Percentiles rank a stretch among this genome's conserved stretches.
Conservation (phyloP, 495 filamentous ascomycete genomes). For the Annulohypoxylon nitens region DNA sequence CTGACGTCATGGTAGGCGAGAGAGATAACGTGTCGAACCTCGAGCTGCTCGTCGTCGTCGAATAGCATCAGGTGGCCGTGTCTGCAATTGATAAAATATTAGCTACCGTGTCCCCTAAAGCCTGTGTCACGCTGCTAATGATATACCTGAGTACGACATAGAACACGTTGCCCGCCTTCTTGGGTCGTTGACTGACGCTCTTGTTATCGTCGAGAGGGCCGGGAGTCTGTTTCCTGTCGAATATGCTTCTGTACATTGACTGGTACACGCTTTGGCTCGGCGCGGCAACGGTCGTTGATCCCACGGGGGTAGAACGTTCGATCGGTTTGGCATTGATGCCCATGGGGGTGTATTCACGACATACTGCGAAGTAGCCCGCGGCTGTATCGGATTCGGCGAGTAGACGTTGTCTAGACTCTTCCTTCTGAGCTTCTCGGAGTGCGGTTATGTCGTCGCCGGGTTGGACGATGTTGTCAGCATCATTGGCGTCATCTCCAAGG, state of each 20-base stretch:
- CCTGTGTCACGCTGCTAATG: constrained; percentile 21
- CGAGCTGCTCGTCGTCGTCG: constrained; percentile 88
- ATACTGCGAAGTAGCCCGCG: constrained; percentile 94
- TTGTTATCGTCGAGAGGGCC: constrained; percentile 63
- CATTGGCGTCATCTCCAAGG: constrained; percentile 31
- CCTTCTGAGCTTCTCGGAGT: constrained; percentile 60
- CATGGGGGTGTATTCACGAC: constrained; percentile 89
- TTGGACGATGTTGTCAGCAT: constrained; percentile 59
- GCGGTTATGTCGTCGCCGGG: constrained; percentile 63
- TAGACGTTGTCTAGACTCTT: constrained; percentile 58
- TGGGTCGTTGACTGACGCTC: constrained; percentile 69
- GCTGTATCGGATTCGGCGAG: constrained; percentile 81
- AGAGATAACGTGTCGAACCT: constrained; percentile 95
- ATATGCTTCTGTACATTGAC: constrained; percentile 96
- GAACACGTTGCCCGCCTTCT: constrained; percentile 89
- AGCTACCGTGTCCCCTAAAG: not conserved
- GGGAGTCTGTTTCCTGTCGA: constrained; percentile 79
- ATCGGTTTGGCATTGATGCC: constrained; percentile 93
- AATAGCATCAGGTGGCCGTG: constrained; percentile 98
- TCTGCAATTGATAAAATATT: constrained; percentile 60
- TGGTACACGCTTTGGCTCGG: constrained; percentile 96
- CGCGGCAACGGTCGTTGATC: constrained; percentile 71
- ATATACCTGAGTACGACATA: constrained; percentile 88
- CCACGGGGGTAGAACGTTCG: constrained; percentile 85
- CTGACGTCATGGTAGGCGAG: constrained; percentile 88